These are phyloP conservation scores for Aspergillus funiculosus DNA, from an alignment of 495 filamentous ascomycete genomes.

Conservation along the genomic window DNA sequence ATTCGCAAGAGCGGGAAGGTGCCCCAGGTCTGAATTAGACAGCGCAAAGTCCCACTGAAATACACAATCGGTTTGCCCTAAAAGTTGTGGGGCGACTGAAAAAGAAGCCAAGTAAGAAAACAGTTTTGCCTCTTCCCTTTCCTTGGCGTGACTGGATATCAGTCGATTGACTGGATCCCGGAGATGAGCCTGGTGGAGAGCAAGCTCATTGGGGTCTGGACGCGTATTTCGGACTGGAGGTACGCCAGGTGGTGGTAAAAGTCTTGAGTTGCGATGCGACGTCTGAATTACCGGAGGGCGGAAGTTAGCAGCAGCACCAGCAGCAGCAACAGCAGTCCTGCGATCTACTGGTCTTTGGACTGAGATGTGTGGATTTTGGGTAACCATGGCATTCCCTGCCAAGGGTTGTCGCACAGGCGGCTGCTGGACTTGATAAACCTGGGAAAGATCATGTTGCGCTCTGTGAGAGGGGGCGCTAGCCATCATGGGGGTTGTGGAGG, in stretches of 20 bases:
- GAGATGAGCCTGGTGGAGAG: slow-evolving; percentile 53
- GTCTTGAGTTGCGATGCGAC: not conserved
- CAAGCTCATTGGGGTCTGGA: slow-evolving; percentile 38
- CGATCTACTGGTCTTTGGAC: not conserved
- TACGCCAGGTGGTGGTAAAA: slow-evolving; percentile 31
- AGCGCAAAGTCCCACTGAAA: slow-evolving; percentile 31
- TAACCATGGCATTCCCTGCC: not conserved
- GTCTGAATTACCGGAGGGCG: not conserved
- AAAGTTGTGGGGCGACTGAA: slow-evolving; percentile 31
- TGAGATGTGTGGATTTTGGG: not conserved
- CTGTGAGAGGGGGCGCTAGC: not conserved
- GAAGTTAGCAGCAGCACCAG: not conserved
- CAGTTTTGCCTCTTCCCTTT: slow-evolving; percentile 20
- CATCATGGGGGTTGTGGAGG: not conserved
- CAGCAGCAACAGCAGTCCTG: not conserved
- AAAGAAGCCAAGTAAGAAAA: slow-evolving; percentile 47
- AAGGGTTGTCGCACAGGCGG: not conserved
- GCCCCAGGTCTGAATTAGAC: slow-evolving; percentile 11
- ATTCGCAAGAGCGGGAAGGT: slow-evolving; percentile 16
- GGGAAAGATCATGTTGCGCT: not conserved
- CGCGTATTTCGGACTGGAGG: slow-evolving; percentile 34
- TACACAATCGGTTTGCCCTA: slow-evolving; percentile 20
- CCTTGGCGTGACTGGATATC: slow-evolving; percentile 11
- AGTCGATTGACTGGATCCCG: slow-evolving; percentile 49
- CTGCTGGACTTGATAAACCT: slow-evolving; percentile 4